phyloP scores from a whole-genome alignment of 305 asterid species.

The Solanum aculeatissimum region DNA sequence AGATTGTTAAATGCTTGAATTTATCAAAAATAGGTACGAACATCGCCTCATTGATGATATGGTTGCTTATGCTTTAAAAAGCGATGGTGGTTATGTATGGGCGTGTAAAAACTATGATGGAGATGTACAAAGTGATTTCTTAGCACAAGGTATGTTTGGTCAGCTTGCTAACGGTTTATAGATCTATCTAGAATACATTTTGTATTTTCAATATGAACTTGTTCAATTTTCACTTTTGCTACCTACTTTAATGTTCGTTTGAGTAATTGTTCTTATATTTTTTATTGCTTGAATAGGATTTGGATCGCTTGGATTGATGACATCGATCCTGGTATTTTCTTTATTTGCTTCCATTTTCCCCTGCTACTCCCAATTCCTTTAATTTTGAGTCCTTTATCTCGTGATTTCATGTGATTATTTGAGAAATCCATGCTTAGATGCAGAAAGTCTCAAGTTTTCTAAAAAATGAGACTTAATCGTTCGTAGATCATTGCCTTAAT shows the following conservation, averaged over 20 bases:
- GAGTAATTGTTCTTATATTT: neutral
- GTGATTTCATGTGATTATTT: neutral
- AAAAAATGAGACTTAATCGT: neutral
- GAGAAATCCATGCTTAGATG: neutral
- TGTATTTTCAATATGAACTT: neutral
- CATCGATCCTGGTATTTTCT: constrained; percentile 71
- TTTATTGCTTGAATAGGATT: constrained; percentile 42
- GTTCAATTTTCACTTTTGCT: neutral
- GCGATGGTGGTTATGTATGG: constrained; percentile 96
- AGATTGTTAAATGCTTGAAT: neutral
- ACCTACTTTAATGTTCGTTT: neutral
- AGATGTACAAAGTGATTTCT: constrained; percentile 89
- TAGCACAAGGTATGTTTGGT: constrained; percentile 59
- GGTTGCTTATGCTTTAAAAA: constrained; percentile 97
- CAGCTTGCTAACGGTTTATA: neutral
- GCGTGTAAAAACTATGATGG: constrained; percentile 98
- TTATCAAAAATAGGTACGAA: constrained; percentile 52
- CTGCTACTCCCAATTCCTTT: neutral
- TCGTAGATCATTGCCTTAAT: neutral
- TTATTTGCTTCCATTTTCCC: neutral
- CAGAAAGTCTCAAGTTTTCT: neutral
- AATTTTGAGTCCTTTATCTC: neutral
- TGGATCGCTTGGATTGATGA: constrained; percentile 97
- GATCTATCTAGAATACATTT: neutral
- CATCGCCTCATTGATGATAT: constrained; percentile 97